phyloP scores from a whole-genome alignment of 495 filamentous ascomycete genomes.

The Letharia columbiana region DNA sequence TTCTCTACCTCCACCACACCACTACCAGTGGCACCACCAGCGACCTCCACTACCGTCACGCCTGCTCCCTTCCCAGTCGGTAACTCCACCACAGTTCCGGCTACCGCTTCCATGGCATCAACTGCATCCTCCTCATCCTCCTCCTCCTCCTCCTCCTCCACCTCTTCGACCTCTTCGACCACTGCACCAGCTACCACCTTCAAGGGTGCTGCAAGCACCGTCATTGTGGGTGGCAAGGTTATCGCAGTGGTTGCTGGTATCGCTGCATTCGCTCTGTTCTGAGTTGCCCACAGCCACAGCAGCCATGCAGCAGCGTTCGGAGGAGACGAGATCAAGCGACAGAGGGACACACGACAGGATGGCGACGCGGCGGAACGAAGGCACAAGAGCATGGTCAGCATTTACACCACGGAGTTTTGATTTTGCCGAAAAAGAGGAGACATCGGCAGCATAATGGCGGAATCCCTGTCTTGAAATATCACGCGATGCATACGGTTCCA shows the following conservation, averaged over 20 bases:
- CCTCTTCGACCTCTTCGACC: background rate
- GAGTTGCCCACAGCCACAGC: background rate
- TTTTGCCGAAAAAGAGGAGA: background rate
- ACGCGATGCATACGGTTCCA: background rate
- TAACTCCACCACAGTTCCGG: conserved; percentile 6
- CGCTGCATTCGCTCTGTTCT: conserved; percentile 14
- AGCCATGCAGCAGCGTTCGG: background rate
- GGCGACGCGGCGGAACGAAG: background rate
- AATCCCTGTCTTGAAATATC: background rate
- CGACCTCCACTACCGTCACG: background rate
- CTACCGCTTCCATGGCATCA: background rate
- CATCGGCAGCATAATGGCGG: background rate
- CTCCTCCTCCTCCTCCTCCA: background rate
- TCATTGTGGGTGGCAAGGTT: conserved; percentile 9
- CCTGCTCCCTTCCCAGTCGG: conserved; percentile 10
- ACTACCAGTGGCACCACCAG: too few species aligned
- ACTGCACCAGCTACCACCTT: conserved; percentile 1
- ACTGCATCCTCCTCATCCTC: background rate
- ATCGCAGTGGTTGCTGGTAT: conserved; percentile 11
- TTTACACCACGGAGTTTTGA: background rate
- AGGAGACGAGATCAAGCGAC: too few species aligned
- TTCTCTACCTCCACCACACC: background rate
- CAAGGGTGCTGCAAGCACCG: conserved; percentile 6
- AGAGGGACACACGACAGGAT: background rate
- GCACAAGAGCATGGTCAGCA: background rate